Conservation (phyloP, 257 asterid genomes). For the Phtheirospermum japonicum region DNA sequence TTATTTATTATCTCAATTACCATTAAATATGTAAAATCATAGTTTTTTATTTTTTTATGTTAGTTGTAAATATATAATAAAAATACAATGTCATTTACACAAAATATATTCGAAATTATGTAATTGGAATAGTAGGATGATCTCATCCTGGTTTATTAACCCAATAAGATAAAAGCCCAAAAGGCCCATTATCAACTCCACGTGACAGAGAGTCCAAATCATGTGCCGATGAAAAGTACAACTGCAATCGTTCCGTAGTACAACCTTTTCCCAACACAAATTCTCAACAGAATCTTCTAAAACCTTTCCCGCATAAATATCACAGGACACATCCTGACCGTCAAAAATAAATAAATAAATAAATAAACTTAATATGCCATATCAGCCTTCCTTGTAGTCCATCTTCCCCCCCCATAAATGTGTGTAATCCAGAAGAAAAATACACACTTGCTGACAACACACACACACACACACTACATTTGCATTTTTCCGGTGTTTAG, state of each 20-base stretch:
- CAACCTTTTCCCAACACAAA: neutral
- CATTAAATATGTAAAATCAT: too few relatives aligned
- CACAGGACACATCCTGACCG: constrained; percentile 13
- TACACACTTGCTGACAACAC: too few relatives aligned
- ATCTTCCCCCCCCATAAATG: neutral
- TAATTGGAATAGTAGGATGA: too few relatives aligned
- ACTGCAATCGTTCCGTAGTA: neutral
- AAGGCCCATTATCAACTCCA: neutral
- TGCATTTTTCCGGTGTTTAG: constrained; percentile 6
- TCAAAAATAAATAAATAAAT: constrained; percentile 22
- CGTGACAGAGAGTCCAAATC: constrained; percentile 1
- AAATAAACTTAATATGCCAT: constrained; percentile 31
- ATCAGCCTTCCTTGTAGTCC: constrained; percentile 21
- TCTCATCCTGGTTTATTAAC: too few relatives aligned
- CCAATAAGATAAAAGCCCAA: neutral
- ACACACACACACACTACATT: neutral
- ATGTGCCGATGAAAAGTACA: constrained; percentile 2
- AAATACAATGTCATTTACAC: too few relatives aligned
- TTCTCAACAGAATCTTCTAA: neutral
- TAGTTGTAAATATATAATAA: too few relatives aligned
- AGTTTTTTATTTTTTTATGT: too few relatives aligned
- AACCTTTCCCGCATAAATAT: constrained; percentile 23
- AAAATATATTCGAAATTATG: too few relatives aligned
- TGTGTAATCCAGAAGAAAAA: too few relatives aligned
- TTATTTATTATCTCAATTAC: too few relatives aligned